Base-by-base conservation (phyloP, 345 rosid genomes). In the Lumnitzera littorea region DNA sequence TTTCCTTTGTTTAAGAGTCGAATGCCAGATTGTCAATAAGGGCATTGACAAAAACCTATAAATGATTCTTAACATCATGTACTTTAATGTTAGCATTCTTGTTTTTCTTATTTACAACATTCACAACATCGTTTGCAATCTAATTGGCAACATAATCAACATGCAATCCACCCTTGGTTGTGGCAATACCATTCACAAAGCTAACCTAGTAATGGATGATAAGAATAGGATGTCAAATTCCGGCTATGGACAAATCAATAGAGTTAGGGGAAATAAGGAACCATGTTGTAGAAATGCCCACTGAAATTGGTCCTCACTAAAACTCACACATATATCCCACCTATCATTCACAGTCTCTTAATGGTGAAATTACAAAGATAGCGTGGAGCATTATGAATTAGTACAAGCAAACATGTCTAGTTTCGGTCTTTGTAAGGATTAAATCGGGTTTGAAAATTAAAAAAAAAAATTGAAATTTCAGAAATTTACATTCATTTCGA, bases 1-100 rank as follows among this genome's bases (percentile, higher is more conserved):
- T 88, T 81, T 94, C 99, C 76, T 94, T 94, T 16, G 99, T 94
- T 81, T 94, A 97, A 59, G 99, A 94, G 74, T 94, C 97, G 64
- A 94, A 94, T 43, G 99, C 99, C 56, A 96, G 97, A 65, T 94
- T 94, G 79, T 90, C 99, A 76, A 94, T 86, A 57, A 94, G 92
- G 12, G 95, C 83, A 56, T 86, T 94, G 80, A 94, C 97, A 78
- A 94, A 90, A 46, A 94, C 95, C 99, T 97, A 94, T 60, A 94
- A 61, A 70, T 86, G 88, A 67, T 77, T 88, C 82, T 88, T 94
- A 55, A 88, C 97, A 58, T 84, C 83, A 64, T 88, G 95, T 0
- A 83, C 70, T 77, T 91, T 94, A 24, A 90, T 51, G 63, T 86
- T 91, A 23, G 91, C 92, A 68, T 59, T 86, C 74, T 86, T 90